These are phyloP conservation scores for Penicillium daleae DNA, from an alignment of 495 filamentous ascomycete species.

Conservation along the genomic window DNA sequence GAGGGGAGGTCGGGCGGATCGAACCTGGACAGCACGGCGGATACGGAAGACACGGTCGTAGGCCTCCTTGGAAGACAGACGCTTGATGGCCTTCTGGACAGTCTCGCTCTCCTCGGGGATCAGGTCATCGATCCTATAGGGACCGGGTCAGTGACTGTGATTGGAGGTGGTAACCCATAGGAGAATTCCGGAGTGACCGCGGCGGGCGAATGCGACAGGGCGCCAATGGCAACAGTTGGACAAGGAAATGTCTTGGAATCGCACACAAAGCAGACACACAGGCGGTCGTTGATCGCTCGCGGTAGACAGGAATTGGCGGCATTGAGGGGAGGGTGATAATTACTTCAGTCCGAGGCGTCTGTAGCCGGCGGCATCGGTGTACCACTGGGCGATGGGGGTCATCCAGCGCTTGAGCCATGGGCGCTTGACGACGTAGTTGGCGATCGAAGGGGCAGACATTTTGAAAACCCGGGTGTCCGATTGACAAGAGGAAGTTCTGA, in stretches of 20 bases:
- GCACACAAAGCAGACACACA: not conserved
- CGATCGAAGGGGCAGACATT: constrained; percentile 76
- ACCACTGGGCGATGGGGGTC: constrained; percentile 80
- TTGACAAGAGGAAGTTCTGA: constrained; percentile 32
- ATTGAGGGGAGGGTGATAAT: constrained; percentile 30
- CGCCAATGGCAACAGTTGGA: constrained; percentile 10
- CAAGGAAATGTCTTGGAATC: not conserved
- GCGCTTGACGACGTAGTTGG: constrained; percentile 72
- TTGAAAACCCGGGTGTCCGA: constrained; percentile 46
- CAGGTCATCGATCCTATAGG: constrained; percentile 82
- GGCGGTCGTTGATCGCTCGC: constrained; percentile 17
- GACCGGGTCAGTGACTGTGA: constrained; percentile 20
- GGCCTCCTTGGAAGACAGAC: constrained; percentile 83
- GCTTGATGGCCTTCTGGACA: constrained; percentile 85
- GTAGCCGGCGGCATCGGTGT: constrained; percentile 84
- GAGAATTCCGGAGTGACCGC: constrained; percentile 28
- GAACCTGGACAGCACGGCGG: constrained; percentile 90
- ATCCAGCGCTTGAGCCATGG: constrained; percentile 82
- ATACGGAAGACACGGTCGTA: constrained; percentile 98
- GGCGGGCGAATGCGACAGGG: constrained; percentile 25
- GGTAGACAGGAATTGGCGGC: constrained; percentile 16
- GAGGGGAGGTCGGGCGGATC: constrained; percentile 19
- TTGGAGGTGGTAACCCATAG: constrained; percentile 7
- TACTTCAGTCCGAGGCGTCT: constrained; percentile 90
- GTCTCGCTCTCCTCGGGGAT: constrained; percentile 86